A percentile compares a stretch with the other conserved stretches of the same genome.
Evolutionary conservation across 2,329 filamentous ascomycete genomes (phyloP).

Genomic region (Leptodontidium sp.): DNA sequence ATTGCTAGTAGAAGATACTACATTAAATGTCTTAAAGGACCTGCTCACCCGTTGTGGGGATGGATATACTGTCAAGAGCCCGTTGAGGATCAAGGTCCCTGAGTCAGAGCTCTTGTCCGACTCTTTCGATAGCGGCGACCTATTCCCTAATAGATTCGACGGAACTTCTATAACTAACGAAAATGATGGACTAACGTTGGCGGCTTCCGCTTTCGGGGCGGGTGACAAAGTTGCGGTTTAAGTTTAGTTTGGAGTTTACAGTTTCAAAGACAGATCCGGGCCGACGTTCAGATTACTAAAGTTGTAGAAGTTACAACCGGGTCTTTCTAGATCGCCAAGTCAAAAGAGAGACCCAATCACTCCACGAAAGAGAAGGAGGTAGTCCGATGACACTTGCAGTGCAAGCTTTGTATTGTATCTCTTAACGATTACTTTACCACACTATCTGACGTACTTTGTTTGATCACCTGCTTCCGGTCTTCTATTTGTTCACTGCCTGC

Average conservation of each 20-base stretch:
- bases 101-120: constrained; percentile 17
- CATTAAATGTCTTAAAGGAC: constrained; percentile 1
- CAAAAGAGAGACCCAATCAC: constrained; percentile 10
- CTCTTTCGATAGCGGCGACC: constrained; percentile 21
- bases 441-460: background rate
- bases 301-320: constrained; percentile 16
- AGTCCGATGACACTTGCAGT: background rate
- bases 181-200: constrained; percentile 9
- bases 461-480: background rate
- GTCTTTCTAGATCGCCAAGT: constrained; percentile 20
- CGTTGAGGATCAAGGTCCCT: constrained; percentile 16
- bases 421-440: background rate
- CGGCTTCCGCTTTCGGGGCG: background rate
- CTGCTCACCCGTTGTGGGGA: background rate
- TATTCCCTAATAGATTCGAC: constrained; percentile 20
- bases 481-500: background rate
- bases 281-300: constrained; percentile 21
- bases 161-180: constrained; percentile 4
- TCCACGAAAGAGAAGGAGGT: constrained; percentile 9
- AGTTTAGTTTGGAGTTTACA: constrained; percentile 22
- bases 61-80: constrained; percentile 2
- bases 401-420: constrained; percentile 8
- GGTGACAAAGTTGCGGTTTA: constrained; percentile 14
- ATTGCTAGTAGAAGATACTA: background rate
- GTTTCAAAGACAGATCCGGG: constrained; percentile 20